A percentile compares a stretch with the other conserved stretches of the same genome.
These are phyloP conservation scores for Wickerhamiella qilinensis DNA, from an alignment of 805 yeast species.

Conservation along the genomic window DNA sequence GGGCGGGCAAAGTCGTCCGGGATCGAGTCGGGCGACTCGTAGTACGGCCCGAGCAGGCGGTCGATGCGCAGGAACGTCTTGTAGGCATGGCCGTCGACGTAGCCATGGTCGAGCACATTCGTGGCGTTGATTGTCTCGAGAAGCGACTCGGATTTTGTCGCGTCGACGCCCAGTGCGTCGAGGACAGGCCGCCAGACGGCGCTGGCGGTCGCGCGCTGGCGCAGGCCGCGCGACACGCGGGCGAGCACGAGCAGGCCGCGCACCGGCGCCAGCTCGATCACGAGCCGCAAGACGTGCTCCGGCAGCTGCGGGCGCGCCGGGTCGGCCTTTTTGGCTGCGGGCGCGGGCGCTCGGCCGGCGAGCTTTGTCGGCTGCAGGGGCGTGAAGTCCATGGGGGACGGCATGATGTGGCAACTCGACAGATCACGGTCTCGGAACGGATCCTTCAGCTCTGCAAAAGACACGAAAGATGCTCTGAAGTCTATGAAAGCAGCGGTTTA, in stretches of 20 bases:
- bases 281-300: neutral
- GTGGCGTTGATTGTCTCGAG: neutral
- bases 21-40: neutral
- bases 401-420: too few species aligned
- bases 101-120: constrained; percentile 6
- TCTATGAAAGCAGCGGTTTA: too few species aligned
- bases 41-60: neutral
- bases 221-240: constrained; percentile 1
- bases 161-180: constrained; percentile 4
- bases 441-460: too few species aligned
- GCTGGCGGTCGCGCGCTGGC: constrained; percentile 4
- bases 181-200: constrained; percentile 6
- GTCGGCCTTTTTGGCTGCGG: too few species aligned
- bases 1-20: neutral
- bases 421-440: too few species aligned
- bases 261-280: neutral
- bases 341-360: too few species aligned
- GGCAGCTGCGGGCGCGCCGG: neutral
- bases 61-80: constrained; percentile 3
- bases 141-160: neutral
- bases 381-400: neutral
- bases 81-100: constrained; percentile 3
- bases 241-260: constrained; percentile 1
- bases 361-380: neutral
- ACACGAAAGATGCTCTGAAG: too few species aligned